Evolutionary conservation across 805 yeast genomes (phyloP).

Genomic region (Torulaspora franciscae): DNA sequence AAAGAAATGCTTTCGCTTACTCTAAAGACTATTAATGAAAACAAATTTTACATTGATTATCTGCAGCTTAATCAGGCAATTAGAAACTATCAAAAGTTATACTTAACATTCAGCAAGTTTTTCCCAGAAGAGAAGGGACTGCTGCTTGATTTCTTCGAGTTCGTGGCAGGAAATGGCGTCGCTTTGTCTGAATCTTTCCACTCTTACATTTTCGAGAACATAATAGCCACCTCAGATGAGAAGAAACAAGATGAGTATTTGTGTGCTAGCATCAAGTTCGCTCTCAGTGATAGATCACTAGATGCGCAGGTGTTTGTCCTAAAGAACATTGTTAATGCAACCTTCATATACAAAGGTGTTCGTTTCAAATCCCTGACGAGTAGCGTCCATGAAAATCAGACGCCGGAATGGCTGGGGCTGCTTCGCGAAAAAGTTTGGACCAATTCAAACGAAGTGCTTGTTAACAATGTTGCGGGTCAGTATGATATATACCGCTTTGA

Average conservation of each 20-base stretch:
- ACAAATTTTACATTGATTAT: slow-evolving; percentile 39
- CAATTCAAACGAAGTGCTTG: slow-evolving; percentile 44
- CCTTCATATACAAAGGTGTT: slow-evolving; percentile 57
- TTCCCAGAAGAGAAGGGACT: slow-evolving; percentile 34
- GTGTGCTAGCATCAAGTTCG: slow-evolving; percentile 46
- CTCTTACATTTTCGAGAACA: slow-evolving; percentile 50
- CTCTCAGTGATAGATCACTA: slow-evolving; percentile 43
- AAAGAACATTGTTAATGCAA: slow-evolving; percentile 59
- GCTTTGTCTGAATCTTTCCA: slow-evolving; percentile 41
- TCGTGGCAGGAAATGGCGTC: slow-evolving; percentile 24
- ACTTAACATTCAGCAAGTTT: slow-evolving; percentile 37
- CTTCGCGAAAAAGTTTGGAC: slow-evolving; percentile 72
- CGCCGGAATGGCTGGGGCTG: slow-evolving; percentile 58
- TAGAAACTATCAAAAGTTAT: slow-evolving; percentile 51
- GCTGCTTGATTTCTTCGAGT: slow-evolving; percentile 43
- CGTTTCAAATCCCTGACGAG: slow-evolving; percentile 44
- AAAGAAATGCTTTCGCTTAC: slow-evolving; percentile 29
- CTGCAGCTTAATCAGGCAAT: slow-evolving; percentile 70
- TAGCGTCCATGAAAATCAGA: slow-evolving; percentile 24
- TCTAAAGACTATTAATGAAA: slow-evolving; percentile 24
- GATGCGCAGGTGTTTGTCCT: slow-evolving; percentile 58
- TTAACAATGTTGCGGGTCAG: slow-evolving; percentile 52
- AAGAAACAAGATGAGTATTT: slow-evolving; percentile 49
- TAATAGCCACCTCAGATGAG: slow-evolving; percentile 49
- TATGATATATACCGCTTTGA: slow-evolving; percentile 73